phyloP scores from a whole-genome alignment of 257 asterid species.

The Jaltomata sinuosa region DNA sequence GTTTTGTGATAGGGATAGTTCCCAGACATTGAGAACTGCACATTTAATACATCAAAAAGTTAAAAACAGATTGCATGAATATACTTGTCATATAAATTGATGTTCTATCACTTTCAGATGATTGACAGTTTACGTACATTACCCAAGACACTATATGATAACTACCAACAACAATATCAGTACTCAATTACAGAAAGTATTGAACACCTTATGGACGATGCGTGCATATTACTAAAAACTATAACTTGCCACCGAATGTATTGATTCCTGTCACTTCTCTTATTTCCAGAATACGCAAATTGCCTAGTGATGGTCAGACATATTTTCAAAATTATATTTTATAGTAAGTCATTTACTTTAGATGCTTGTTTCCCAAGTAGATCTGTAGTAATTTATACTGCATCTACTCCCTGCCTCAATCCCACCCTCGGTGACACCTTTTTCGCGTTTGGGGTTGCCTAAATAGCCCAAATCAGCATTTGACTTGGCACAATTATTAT shows the following conservation, averaged over 20 bases:
- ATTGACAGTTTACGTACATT: background rate
- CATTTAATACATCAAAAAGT: constrained; percentile 9
- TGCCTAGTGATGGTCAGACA: background rate
- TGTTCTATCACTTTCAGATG: background rate
- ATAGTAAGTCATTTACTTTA: background rate
- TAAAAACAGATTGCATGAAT: background rate
- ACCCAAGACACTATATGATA: background rate
- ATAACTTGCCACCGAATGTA: background rate
- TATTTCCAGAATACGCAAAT: background rate
- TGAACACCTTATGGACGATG: background rate
- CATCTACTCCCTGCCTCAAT: background rate
- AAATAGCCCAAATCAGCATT: background rate
- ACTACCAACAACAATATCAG: background rate
- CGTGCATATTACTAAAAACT: background rate
- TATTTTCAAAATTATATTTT: background rate
- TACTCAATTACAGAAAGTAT: background rate
- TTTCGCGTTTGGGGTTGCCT: background rate
- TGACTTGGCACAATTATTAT: background rate
- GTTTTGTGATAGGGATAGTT: constrained; percentile 72
- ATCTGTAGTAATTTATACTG: background rate
- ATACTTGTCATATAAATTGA: background rate
- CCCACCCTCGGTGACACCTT: background rate
- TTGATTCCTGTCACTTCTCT: background rate
- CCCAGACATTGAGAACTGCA: constrained; percentile 83
- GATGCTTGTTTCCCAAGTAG: background rate